A percentile compares a stretch with the other conserved stretches of the same genome.
Evolutionary conservation across 495 filamentous ascomycete genomes (phyloP).

Genomic region (Aspergillus steynii): DNA sequence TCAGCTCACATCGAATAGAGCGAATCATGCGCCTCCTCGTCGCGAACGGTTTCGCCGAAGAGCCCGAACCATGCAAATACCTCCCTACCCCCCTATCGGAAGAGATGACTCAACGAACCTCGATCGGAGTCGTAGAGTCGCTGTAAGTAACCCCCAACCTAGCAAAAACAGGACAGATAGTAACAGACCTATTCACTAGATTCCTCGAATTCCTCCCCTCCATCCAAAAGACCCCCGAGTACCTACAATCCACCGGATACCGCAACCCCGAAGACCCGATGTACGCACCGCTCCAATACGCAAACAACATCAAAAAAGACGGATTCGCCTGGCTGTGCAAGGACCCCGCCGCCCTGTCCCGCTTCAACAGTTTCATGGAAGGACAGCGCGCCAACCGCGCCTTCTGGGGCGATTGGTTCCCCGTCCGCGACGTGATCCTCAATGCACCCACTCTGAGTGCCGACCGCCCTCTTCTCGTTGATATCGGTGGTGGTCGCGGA

Average conservation of each 20-base stretch:
- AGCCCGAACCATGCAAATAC: conserved; percentile 15
- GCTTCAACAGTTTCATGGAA: conserved; percentile 29
- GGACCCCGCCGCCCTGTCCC: conserved; percentile 4
- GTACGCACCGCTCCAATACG: conserved; percentile 38
- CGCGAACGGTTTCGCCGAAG: conserved; percentile 18
- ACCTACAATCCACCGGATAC: conserved; percentile 21
- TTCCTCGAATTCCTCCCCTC: conserved; percentile 20
- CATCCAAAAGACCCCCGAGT: conserved; percentile 25
- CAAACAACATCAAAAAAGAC: conserved; percentile 27
- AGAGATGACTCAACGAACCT: conserved; percentile 17
- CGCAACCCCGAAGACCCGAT: conserved; percentile 23
- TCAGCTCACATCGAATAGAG: conserved; percentile 6
- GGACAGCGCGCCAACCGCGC: conserved; percentile 20
- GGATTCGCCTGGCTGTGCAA: conserved; percentile 30
- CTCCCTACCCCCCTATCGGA: conserved; percentile 13
- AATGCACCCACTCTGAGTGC: conserved; percentile 3
- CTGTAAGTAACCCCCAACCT: conserved; percentile 7
- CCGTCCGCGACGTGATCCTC: conserved; percentile 23
- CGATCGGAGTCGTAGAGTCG: conserved; percentile 17
- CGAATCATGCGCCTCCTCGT: conserved; percentile 23
- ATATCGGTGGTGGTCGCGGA: conserved; percentile 50
- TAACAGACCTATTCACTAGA: background rate
- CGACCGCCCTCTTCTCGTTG: conserved; percentile 44
- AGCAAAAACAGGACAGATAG: background rate
- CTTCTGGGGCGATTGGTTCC: conserved; percentile 36